Evolutionary conservation across 192 early-diverging fungal genomes (phyloP).

Genomic region (Chytriomyces confervae): DNA sequence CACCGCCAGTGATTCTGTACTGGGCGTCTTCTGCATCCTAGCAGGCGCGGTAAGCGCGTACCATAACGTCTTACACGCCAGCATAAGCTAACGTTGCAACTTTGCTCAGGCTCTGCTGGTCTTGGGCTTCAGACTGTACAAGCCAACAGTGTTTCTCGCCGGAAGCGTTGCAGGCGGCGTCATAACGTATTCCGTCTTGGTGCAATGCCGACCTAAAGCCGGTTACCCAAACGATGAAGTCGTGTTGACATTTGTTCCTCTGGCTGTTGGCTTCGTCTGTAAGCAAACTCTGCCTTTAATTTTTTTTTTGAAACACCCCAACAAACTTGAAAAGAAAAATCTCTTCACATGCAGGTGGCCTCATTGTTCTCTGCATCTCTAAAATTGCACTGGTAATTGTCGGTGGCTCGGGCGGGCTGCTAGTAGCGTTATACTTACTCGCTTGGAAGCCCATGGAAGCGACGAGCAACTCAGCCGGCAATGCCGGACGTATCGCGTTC

Average conservation of each 20-base stretch:
- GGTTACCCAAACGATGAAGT: constrained; percentile 23
- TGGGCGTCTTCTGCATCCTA: neutral
- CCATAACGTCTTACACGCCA: neutral
- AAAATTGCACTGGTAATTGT: constrained; percentile 20
- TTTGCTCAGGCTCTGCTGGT: constrained; percentile 16
- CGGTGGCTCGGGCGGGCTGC: constrained; percentile 26
- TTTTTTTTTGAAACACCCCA: neutral
- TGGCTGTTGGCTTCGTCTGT: constrained; percentile 21
- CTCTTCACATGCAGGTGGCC: constrained; percentile 3
- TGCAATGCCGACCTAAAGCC: constrained; percentile 22
- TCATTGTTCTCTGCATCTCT: constrained; percentile 24
- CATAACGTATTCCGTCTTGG: constrained; percentile 3
- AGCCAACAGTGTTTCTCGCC: constrained; percentile 23
- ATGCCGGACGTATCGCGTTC: constrained; percentile 47
- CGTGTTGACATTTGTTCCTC: constrained; percentile 26
- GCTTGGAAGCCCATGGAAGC: constrained; percentile 7
- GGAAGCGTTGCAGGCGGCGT: constrained; percentile 15
- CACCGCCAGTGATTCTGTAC: neutral
- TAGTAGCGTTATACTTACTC: constrained; percentile 26
- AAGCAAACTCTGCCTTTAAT: neutral
- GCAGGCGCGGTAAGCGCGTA: neutral
- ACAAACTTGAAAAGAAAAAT: neutral
- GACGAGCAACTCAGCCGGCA: neutral
- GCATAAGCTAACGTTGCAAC: neutral
- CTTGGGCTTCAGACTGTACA: constrained; percentile 30